These are phyloP conservation scores for Pisolithus marmoratus DNA, from an alignment of 768 basidiomycete species.

Conservation along the genomic window DNA sequence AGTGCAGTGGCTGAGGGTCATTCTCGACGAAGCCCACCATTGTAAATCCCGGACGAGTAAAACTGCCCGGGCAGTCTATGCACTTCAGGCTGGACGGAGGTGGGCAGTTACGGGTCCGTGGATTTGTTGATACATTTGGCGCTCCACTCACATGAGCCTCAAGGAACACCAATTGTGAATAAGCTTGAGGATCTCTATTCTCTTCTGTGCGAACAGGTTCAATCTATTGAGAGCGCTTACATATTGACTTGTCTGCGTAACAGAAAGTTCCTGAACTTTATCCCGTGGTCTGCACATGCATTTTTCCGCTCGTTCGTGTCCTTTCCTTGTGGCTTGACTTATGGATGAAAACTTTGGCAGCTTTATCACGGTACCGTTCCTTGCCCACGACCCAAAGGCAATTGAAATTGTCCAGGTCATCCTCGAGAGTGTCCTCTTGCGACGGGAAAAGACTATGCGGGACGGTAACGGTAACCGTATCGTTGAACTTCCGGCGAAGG, in stretches of 20 bases:
- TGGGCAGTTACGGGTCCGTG: constrained; percentile 83
- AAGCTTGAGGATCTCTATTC: constrained; percentile 89
- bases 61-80: constrained; percentile 85
- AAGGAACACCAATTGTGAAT: constrained; percentile 93
- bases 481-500: constrained; percentile 83
- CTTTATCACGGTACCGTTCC: constrained; percentile 89
- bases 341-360: constrained; percentile 32
- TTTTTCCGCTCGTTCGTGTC: constrained; percentile 81
- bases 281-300: constrained; percentile 75
- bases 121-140: not conserved
- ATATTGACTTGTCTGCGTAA: constrained; percentile 1
- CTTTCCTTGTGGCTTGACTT: not conserved
- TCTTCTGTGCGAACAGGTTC: constrained; percentile 44
- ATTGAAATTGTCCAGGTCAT: constrained; percentile 95
- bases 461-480: constrained; percentile 83
- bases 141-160: not conserved
- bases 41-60: constrained; percentile 88
- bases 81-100: constrained; percentile 67
- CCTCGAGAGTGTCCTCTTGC: constrained; percentile 77
- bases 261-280: constrained; percentile 74
- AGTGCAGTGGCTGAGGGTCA: constrained; percentile 79
- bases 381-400: constrained; percentile 85
- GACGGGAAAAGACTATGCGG: constrained; percentile 91
- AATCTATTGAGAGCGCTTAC: not conserved
- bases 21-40: constrained; percentile 92